phyloP scores from a whole-genome alignment of 2,329 filamentous ascomycete genomes.

The Colletotrichum siamense region DNA sequence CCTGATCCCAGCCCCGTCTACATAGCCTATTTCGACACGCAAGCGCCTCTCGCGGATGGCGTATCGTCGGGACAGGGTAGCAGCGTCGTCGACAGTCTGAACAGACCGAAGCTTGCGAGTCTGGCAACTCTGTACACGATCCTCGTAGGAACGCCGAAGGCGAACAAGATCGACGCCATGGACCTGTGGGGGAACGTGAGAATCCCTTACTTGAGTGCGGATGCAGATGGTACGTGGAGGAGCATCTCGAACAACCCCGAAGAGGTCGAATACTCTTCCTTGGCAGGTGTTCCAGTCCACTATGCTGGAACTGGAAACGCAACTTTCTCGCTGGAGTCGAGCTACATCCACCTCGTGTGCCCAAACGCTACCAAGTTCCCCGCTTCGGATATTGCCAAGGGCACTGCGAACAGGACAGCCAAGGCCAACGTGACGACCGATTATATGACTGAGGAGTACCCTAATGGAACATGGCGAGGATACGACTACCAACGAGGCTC shows the following conservation, averaged over 20 bases:
- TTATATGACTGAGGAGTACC: neutral
- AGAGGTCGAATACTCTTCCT: neutral
- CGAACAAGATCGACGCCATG: slow-evolving; percentile 24
- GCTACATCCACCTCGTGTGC: slow-evolving; percentile 3
- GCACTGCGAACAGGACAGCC: neutral
- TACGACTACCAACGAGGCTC: neutral
- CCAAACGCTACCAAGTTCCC: neutral
- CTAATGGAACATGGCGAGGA: neutral
- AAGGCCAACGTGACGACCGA: neutral
- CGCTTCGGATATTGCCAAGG: neutral
- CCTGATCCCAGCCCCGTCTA: neutral
- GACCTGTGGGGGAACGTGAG: slow-evolving; percentile 34
- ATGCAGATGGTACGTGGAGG: neutral
- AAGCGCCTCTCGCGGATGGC: neutral
- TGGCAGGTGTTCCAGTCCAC: neutral
- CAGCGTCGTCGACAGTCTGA: neutral
- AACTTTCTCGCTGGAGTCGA: neutral
- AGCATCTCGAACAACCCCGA: neutral
- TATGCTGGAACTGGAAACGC: neutral
- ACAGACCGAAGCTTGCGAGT: neutral
- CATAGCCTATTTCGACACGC: neutral
- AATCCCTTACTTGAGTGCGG: slow-evolving; percentile 24
- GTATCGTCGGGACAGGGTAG: neutral
- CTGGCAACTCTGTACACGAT: slow-evolving; percentile 17
- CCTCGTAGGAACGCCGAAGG: slow-evolving; percentile 23